A percentile compares a stretch with the other conserved stretches of the same genome.
phyloP scores from a whole-genome alignment of 1,284 basidiomycete species.

The Marasmius fiardii region DNA sequence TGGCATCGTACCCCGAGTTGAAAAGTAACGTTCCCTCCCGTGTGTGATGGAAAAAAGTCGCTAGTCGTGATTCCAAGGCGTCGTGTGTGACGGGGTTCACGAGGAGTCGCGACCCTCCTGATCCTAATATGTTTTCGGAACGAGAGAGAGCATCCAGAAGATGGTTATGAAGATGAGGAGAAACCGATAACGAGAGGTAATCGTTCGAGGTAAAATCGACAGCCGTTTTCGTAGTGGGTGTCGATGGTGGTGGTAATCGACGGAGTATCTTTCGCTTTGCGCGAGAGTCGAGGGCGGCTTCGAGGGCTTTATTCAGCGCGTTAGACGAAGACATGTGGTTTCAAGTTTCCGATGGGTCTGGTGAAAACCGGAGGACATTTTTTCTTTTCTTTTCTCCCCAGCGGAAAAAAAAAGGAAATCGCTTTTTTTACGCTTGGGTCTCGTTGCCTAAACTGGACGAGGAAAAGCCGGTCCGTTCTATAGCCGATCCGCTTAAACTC shows the following conservation, averaged over 20 bases:
- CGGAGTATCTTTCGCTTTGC: constrained; percentile 61
- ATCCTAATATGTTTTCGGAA: constrained; percentile 73
- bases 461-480: too few relatives aligned
- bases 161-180: constrained; percentile 47
- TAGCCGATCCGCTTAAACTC: too few relatives aligned
- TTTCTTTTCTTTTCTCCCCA: too few relatives aligned
- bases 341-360: too few relatives aligned
- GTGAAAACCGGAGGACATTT: too few relatives aligned
- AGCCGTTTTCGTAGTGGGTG: constrained; percentile 28
- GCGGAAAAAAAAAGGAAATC: too few relatives aligned
- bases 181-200: constrained; percentile 84
- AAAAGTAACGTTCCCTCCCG: constrained; percentile 67
- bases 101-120: constrained; percentile 88
- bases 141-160: constrained; percentile 55
- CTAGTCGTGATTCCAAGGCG: constrained; percentile 66
- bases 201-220: constrained; percentile 91
- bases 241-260: constrained; percentile 48
- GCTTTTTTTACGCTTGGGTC: too few relatives aligned
- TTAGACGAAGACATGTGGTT: background rate
- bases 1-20: constrained; percentile 96
- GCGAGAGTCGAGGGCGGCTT: constrained; percentile 55
- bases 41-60: constrained; percentile 49
- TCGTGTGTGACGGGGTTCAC: constrained; percentile 73
- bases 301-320: constrained; percentile 15
- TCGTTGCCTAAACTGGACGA: too few relatives aligned